Evolutionary conservation across 208 protist genomes (phyloP), one percentile per base, ranked within the genome.

Genomic region (Acanthamoeba comandoni): DNA sequence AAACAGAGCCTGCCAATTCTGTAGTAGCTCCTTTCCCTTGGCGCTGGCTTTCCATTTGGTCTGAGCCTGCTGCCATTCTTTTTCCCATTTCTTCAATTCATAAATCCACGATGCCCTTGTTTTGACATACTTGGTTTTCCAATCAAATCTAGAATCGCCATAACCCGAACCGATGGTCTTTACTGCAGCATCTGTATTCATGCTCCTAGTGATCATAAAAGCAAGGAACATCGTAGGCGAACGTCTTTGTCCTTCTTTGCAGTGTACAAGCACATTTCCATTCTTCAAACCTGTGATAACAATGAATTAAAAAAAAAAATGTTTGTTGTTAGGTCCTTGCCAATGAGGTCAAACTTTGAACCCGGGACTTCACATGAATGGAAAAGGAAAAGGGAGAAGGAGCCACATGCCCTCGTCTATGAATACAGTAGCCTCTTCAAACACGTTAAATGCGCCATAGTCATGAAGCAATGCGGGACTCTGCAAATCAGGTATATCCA

Each of bases 401-500:
- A 60, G 55, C 55, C 55, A 60, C 55, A 22, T 15, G n/a, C 13
- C 31, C 19, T 26, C 3, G 39, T 58, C 17, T 19, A 62, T 15
- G 17, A 7, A 73, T n/a, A 24, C 3, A 39, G 22, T 73, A 73
- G 43, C 75, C 55, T 86, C 75, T 12, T 86, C 75, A 13, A 86
- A 29, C 4, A 86, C 75, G 15, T 86, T 43, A 24, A 39, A 65
- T 7, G 75, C 75, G 51, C 51, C 51, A 26, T 86, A 86, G 52
- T 86, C 75, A 9, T 26, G 53, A 77, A 86, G 75, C 43, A 86
- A 55, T 9, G 48, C 52, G 13, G 75, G 75, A 35, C 65, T 65
- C 52, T 86, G 75, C 22, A 86, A 55, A 65, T 86, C 75, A n/a
- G 75, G 75, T 19, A 86, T 86, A 55, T 86, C 48, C 22, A 86